These are phyloP conservation scores for Aaosphaeria arxii DNA, from an alignment of 2,329 filamentous ascomycete species.

Conservation along the genomic window DNA sequence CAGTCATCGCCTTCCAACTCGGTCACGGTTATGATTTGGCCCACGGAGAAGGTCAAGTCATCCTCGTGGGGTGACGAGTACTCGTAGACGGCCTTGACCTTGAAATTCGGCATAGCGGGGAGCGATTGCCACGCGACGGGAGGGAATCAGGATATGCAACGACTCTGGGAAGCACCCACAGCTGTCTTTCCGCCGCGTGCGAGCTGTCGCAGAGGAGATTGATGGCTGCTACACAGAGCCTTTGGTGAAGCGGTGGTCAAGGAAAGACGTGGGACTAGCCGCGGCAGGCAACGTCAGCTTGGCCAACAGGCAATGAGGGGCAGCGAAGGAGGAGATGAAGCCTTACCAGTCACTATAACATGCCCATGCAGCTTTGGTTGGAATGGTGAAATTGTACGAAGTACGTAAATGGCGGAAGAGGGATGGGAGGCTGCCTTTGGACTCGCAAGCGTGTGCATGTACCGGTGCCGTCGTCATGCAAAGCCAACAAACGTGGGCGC, in stretches of 20 bases:
- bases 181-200: neutral
- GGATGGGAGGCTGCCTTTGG: neutral
- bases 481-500: constrained; percentile 5
- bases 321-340: constrained; percentile 1
- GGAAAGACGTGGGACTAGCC: constrained; percentile 11
- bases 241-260: constrained; percentile 7
- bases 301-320: neutral
- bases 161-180: neutral
- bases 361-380: constrained; percentile 3
- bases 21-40: constrained; percentile 91
- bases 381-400: no score
- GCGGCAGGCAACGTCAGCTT: constrained; percentile 8
- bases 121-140: constrained; percentile 3
- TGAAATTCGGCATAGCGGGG: constrained; percentile 56
- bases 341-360: constrained; percentile 5
- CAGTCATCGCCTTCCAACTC: constrained; percentile 91
- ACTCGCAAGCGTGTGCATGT: neutral
- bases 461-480: constrained; percentile 12
- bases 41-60: constrained; percentile 80
- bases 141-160: constrained; percentile 2
- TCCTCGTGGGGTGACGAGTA: constrained; percentile 92
- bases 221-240: constrained; percentile 5
- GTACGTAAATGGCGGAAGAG: neutral
- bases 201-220: constrained; percentile 9
- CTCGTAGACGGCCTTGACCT: constrained; percentile 94